Evolutionary conservation across 345 rosid genomes (phyloP), one percentile per base, ranked within the genome.

Genomic region (Sisymbrium altissimum): DNA sequence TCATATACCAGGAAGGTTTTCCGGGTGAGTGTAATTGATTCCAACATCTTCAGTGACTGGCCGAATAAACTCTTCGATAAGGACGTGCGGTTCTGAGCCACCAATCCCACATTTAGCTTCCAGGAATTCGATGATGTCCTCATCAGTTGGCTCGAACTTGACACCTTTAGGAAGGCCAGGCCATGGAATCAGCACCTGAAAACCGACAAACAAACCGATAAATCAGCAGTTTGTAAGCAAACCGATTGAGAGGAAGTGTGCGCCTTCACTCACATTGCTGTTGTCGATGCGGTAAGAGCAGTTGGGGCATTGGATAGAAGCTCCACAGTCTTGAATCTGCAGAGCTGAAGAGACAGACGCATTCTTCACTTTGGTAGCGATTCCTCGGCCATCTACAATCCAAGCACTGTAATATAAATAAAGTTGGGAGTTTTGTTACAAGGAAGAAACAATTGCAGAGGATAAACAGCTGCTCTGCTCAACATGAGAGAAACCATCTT

Each of bases 81-180:
- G 85, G 30, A 64, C 2, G 57, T 93, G 92, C 0, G 87, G 82
- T 55, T 80, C 67, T 1, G 82, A 80, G 78, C 65, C 77, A 45
- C 88, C 88, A 66, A 83, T 59, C 35, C 95, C 88, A 65, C 97
- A 87, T 76, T 89, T 89, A 21, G 94, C 92, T 6, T 86, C 94
- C 76, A 95, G 61, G 68, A 88, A 94, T 21, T 87, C 88, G 29
- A 92, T 29, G 54, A 92, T 83, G 73, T 90, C 87, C 14, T 60
- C 81, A 83, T 92, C 98, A 64, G 97, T 77, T 5, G 99, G 99
- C 77, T 90, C 99, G 78, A 95, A 95, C 82, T 95, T 95, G 8
- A 95, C 97, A 60, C 99, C 99, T 72, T 75, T 84, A 15, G 98
- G 99, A 52, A 92, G 85, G 15, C 93, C 97, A 35, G 97, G 97